Evolutionary conservation across 2,329 filamentous ascomycete species (phyloP).

Genomic region (Sporothrix pallida): DNA sequence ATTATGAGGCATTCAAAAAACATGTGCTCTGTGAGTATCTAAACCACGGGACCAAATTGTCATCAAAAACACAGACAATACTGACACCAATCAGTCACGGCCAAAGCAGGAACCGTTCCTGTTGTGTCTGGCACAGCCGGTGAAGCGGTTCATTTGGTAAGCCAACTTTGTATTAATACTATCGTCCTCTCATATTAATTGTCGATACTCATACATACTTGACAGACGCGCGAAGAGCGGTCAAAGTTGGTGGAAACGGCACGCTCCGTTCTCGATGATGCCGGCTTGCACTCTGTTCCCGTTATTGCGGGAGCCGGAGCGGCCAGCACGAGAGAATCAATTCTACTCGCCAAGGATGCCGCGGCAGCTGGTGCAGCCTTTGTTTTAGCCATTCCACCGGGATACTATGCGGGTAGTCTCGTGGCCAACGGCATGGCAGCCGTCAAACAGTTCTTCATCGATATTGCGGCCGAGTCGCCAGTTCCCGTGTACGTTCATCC

Average conservation of each 20-base stretch:
- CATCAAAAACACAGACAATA: background rate
- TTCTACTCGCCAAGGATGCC: slow-evolving; percentile 48
- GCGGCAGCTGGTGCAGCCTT: slow-evolving; percentile 48
- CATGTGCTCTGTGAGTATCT: slow-evolving; percentile 30
- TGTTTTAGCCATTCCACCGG: slow-evolving; percentile 48
- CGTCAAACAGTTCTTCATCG: slow-evolving; percentile 39
- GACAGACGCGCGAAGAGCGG: slow-evolving; percentile 33
- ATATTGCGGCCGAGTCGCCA: slow-evolving; percentile 38
- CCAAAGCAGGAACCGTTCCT: slow-evolving; percentile 32
- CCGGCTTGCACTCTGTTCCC: slow-evolving; percentile 47
- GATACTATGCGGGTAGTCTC: slow-evolving; percentile 50
- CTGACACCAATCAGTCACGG: slow-evolving; percentile 3
- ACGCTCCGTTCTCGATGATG: slow-evolving; percentile 21
- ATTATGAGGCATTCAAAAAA: slow-evolving; percentile 30
- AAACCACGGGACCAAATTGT: background rate
- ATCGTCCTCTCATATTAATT: too few species aligned
- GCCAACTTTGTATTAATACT: too few species aligned
- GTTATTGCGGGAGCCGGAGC: slow-evolving; percentile 54
- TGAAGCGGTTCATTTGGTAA: slow-evolving; percentile 34
- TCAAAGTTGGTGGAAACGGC: slow-evolving; percentile 26
- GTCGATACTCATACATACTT: background rate
- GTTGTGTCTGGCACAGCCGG: slow-evolving; percentile 35
- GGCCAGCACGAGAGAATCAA: slow-evolving; percentile 45
- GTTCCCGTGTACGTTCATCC: slow-evolving; percentile 31
- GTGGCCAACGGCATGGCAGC: slow-evolving; percentile 38